Percentiles rank a stretch among this genome's conserved stretches.
Conservation (phyloP, 2,329 filamentous ascomycete species). For the Diaporthe eres region DNA sequence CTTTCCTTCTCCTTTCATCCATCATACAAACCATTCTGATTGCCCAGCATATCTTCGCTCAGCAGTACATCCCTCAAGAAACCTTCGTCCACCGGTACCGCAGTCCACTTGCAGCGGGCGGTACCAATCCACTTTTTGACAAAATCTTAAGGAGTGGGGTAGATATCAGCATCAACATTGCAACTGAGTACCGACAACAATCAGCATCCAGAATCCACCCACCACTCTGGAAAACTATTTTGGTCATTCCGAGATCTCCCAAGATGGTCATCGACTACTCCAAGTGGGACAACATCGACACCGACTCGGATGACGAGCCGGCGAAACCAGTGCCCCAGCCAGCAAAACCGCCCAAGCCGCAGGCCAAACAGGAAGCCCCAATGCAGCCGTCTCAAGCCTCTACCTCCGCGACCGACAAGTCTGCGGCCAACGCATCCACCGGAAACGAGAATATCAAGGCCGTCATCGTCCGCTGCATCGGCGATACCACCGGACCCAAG, state of each 20-base stretch:
- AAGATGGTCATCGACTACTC: conserved; percentile 21
- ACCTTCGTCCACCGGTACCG: too few relatives aligned
- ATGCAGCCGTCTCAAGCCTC: not conserved
- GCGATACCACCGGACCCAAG: not conserved
- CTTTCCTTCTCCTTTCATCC: too few relatives aligned
- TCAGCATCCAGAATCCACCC: not conserved
- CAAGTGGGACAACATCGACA: conserved; percentile 19
- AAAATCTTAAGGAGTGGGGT: not conserved
- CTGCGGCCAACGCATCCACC: not conserved
- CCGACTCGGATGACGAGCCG: conserved; percentile 4
- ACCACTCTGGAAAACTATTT: not conserved
- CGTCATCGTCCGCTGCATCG: conserved; percentile 2
- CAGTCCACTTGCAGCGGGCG: too few relatives aligned
- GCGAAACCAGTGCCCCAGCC: not conserved
- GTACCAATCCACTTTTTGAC: too few relatives aligned
- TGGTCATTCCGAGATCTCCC: not conserved
- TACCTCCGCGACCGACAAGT: not conserved
- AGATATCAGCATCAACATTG: not conserved
- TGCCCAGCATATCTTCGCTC: too few relatives aligned
- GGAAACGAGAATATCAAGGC: not conserved
- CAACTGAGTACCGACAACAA: not conserved
- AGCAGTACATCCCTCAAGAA: too few relatives aligned
- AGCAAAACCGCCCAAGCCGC: not conserved
- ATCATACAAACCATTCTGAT: too few relatives aligned
- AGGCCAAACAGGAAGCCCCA: not conserved